Base-by-base conservation (phyloP, 2,329 filamentous ascomycete species). In the Blastomyces gilchristii region DNA sequence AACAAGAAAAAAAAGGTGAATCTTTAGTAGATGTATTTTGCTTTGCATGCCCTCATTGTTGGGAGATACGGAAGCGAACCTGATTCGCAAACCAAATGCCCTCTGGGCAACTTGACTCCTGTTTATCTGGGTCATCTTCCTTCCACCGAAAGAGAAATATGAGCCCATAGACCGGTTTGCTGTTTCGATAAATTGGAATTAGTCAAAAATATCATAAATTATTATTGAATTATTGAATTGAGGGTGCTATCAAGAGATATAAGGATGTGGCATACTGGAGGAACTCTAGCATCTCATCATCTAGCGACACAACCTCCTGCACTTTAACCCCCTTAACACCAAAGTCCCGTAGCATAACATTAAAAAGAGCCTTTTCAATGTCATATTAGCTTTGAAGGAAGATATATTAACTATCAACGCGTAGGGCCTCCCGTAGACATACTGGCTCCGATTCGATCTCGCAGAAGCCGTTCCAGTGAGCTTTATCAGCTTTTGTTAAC, bases 41-140 rank as follows among this genome's bases (percentile, higher is more conserved):
- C 25, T 45, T 53, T 31, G 11, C 52, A 28, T 25, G 47, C 50
- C 62, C 34, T 58, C 25, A 53, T 57, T 6, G 11, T 57, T 6
- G 11, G 7, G 14, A 39, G n/a, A 39, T 12, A 31, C 69, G 12
- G 37, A 57, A 25, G 9, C 77, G 25, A 72, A 90, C 88, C 78
- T 96, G 93, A 70, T 97, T 97, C 37, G 92, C 91, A 74, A 97
- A 97, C 93, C 94, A 99, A 22, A 97, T 79, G 39, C 85, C 78
- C 2, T 84, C 78, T 0, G 86, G 86, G 66, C 83, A 87, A 65
- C 73, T 80, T 54, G 77, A 79, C 65, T 82, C 79, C 63, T 80
- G 77, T 70, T 77, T 83, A 68, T 73, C 73, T 5, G 76, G 72
- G 62, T 85, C 81, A n/a, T 82, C 80, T 41, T 83, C 82, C 39